Evolutionary conservation across 352 stramenopile genomes (phyloP).

Genomic region (Pythium brassicae): DNA sequence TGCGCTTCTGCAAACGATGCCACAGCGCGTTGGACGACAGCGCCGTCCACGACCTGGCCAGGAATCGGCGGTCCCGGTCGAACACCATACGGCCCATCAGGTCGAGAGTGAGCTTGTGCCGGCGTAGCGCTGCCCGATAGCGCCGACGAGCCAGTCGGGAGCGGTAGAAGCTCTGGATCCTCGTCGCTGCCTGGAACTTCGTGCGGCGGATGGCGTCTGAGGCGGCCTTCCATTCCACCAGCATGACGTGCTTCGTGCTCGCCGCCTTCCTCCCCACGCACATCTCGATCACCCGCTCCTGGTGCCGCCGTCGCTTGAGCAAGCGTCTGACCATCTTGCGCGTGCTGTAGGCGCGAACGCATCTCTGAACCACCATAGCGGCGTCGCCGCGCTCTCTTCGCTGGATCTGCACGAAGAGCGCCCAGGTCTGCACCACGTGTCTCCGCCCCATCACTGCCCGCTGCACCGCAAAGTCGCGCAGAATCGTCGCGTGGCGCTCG

Average conservation of each 20-base stretch:
- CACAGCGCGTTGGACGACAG: conserved; percentile 47
- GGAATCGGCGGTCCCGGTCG: conserved; percentile 22
- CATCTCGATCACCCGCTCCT: conserved; percentile 33
- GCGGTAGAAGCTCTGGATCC: conserved; percentile 42
- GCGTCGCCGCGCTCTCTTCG: conserved; percentile 27
- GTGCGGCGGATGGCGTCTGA: neutral
- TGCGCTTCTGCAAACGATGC: conserved; percentile 37
- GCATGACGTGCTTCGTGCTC: conserved; percentile 10
- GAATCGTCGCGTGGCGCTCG: conserved; percentile 33
- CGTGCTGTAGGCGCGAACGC: conserved; percentile 29
- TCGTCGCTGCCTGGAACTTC: conserved; percentile 13
- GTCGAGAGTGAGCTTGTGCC: conserved; percentile 38
- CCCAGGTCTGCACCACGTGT: conserved; percentile 31
- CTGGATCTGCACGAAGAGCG: conserved; percentile 27
- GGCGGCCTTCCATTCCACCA: conserved; percentile 21
- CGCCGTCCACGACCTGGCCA: conserved; percentile 31
- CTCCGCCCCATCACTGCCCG: conserved; percentile 21
- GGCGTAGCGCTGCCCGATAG: conserved; percentile 32
- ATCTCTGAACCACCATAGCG: conserved; percentile 32
- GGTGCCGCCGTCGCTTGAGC: conserved; percentile 26
- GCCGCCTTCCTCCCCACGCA: conserved; percentile 26
- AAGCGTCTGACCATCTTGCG: conserved; percentile 33
- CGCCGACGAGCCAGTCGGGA: conserved; percentile 24
- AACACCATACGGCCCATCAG: conserved; percentile 46
- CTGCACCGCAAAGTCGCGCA: conserved; percentile 32